Base-by-base conservation (phyloP, 2,329 filamentous ascomycete genomes). In the Myrmaecium sp. region DNA sequence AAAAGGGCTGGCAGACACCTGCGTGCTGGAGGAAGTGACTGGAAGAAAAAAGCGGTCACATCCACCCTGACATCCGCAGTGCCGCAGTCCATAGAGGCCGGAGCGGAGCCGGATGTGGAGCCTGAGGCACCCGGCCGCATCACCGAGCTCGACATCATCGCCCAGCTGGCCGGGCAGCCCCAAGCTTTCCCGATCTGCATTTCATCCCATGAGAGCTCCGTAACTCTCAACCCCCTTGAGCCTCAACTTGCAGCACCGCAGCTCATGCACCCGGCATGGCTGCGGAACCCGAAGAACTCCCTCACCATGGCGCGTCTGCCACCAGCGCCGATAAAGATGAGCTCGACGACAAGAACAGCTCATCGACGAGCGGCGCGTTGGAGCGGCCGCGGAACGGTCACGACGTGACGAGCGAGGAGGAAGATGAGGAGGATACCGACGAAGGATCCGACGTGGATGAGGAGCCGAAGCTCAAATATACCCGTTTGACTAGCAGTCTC, bases 391-490 rank as follows among this genome's bases (percentile, higher is more conserved):
- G 30, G 39, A 38, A 9, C 17, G 21, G 13, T 14, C 28, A 9
- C 17, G 12, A 17, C 21, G 25, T 33, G 36, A 25, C 21, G 36
- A 42, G 32, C 40, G 45, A 46, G 20, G 38, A 39, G 2, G 45
- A 47, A 12, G 38, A 37, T 5, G 42, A 44, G 3, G 42, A 44
- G 3, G 31, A 72, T 0, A 72, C 74, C 0, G 76, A 82, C 0
- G 75, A 79, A 0, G 74, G 77, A 0, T 81, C 91, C 0, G 81
- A 84, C 0, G 83, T 89, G 3, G 84, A 94, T 5, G 86, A 95
- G 11, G 86, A 95, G 53, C 91, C 89, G 15, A 77, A 75, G 44
- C 68, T 98, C 41, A 98, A 98, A 54, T 94, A 94, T 50, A 77
- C 76, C 26, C 76, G 82, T 25, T 57, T 95, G 39, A 95, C 89